Evolutionary conservation across 768 basidiomycete species (phyloP), one percentile per base, ranked within the genome.

Genomic region (Trametes meyenii): DNA sequence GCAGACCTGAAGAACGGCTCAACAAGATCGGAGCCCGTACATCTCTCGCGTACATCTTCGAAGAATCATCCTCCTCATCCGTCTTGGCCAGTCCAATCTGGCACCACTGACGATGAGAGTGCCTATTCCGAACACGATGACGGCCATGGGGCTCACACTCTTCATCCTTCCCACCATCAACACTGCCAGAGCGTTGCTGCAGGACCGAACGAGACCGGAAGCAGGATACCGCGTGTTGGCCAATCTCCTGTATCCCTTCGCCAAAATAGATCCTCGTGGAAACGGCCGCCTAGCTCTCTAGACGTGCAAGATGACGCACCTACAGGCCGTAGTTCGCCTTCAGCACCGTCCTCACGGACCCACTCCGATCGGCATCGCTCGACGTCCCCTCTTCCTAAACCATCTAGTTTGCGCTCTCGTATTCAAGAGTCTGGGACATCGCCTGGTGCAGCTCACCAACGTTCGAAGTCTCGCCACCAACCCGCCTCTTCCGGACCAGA

Each of bases 1-100:
- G 64, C 56, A 39, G 70, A 73, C 33, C 49, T 59, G 11, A 51
- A 39, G n/a, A 14, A 50, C 40, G 40, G 49, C 43, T 53, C 45
- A 38, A 45, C 43, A n/a, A 21, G 29, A 6, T 50, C 38, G n/a
- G n/a, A n/a, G n/a, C n/a, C n/a, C 19, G 1, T 36, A 14, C 35
- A 10, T 13, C 8, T 38, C 19, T 23, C 57, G 17, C 55, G 21
- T 6, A 19, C 52, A 3, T n/a, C 60, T 7, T 23, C 10, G 1
- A 13, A 2, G 4, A 44, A 23, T 46, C 42, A 36, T 17, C 17
- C 23, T 12, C 49, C 39, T 2, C 26, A 8, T 16, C 14, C 36
- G 12, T 24, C 14, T 13, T 29, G 24, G 11, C 21, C 19, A 23
- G 26, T 21, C 21, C 19, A 40, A 10, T 13, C 21, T 7, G 24